Base-by-base conservation (phyloP, 495 filamentous ascomycete species). In the Aspergillus ostianus region DNA sequence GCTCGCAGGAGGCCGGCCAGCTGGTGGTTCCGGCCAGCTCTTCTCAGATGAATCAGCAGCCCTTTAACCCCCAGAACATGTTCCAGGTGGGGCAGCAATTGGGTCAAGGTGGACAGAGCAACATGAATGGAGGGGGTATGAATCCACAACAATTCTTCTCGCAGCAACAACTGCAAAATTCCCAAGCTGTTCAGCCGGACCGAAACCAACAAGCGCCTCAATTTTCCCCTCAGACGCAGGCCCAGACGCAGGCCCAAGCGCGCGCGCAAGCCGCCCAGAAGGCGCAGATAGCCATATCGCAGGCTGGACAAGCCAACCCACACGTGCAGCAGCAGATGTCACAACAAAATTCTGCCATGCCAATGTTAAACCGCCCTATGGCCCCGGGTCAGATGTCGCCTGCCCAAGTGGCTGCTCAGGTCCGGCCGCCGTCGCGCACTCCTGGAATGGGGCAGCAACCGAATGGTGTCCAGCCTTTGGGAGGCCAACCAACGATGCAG, bases 11-110 rank as follows among this genome's bases (percentile, higher is more conserved):
- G 69, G 81, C 82, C 51, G 86, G 86, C 23, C 84, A 87, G 60
- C 70, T 84, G 48, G 86, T 89, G 21, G 86, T 89, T 12, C 86
- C 86, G 10, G 86, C 85, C 18, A 89, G 85, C 63, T 76, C 77
- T 70, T 82, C 72, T 23, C 77, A 78, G 53, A 76, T 78, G 58
- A 76, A 78, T 47, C 77, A 77, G 53, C 65, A 65, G 26, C 67
- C 72, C 3, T 76, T 75, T 53, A 64, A 32, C 5, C 57, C 73
- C 15, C 70, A 74, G 52, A 77, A 76, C 47, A 70, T 75, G 67
- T 78, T 77, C 51, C 65, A 63, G 19, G 60, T 66, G 56, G 63
- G 64, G 32, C 76, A 74, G 53, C 74, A 68, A 59, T 61, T 71
- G 30, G 63, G 63, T 30, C 72, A 72, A 54, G 72, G 73, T 55